Base-by-base conservation (phyloP, 306 rosid species). In the Medicago truncatula region DNA sequence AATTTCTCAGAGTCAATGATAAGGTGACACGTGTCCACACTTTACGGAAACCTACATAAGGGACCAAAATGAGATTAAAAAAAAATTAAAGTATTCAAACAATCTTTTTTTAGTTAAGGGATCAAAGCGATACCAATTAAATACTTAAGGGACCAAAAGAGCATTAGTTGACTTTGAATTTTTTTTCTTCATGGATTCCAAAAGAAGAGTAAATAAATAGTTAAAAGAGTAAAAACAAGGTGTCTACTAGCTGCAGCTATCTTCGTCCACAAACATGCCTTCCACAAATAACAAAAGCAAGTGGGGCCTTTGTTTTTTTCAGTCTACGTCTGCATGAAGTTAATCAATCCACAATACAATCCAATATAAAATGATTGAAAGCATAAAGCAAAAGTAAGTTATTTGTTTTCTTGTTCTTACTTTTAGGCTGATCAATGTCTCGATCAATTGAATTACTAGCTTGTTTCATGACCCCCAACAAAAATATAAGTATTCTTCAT, bases 211-310 rank as follows among this genome's bases (percentile, higher is more conserved):
- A 23, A 57, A 8, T 34, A 61, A 38, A 40, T 39, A 41, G 62
- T 50, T 31, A 70, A 28, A 53, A n/a, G 36, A 57, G 57, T 73
- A 16, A 78, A 71, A 61, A 68, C 16, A 53, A 38, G 39, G 59
- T 1, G 31, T 15, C 6, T 49, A 16, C 20, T 60, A 61, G 2
- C 25, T 28, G 67, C 70, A 76, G 68, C 25, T 28, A 70, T 63
- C 15, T 70, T 69, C 67, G 72, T 53, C 25, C 67, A 49, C 49
- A 74, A 69, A 68, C 17, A 73, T 38, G 25, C 21, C 67, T 74
- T 74, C 70, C 7, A 18, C 12, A 53, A 60, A 60, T 60, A 23
- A 57, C 3, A 44, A 44, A 43, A 62, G 47, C 7, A 16, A 78
- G 76, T 46, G 15, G 82, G 71, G 6, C 54, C 56, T 54, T 41